phyloP scores from a whole-genome alignment of 1,284 basidiomycete genomes.

The Neotropicomus parvogracilis region DNA sequence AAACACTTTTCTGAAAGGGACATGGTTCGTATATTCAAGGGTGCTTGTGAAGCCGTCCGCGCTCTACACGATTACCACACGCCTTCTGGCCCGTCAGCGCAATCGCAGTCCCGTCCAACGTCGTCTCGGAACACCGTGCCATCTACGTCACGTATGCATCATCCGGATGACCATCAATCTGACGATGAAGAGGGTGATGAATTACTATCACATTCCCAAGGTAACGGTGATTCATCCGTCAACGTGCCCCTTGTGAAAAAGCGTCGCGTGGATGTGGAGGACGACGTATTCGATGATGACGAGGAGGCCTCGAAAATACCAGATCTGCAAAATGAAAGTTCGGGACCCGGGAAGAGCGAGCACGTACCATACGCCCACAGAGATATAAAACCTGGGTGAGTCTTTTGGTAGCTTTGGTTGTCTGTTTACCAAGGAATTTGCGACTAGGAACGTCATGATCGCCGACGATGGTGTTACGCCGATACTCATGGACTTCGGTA shows the following conservation, averaged over 20 bases:
- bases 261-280: constrained; percentile 47
- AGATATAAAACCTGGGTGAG: constrained; percentile 94
- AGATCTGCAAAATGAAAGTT: constrained; percentile 31
- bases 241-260: constrained; percentile 51
- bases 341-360: constrained; percentile 44
- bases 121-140: constrained; percentile 13
- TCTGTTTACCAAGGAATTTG: constrained; percentile 7
- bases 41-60: constrained; percentile 88
- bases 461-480: constrained; percentile 82
- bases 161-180: constrained; percentile 25
- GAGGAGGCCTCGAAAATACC: constrained; percentile 52
- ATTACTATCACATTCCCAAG: constrained; percentile 67
- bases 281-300: constrained; percentile 73
- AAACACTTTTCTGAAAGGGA: constrained; percentile 85
- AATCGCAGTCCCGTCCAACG: constrained; percentile 29
- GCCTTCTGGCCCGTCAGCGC: constrained; percentile 37
- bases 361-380: constrained; percentile 92
- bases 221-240: constrained; percentile 47
- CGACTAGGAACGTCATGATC: constrained; percentile 88
- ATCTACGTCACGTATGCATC: constrained; percentile 27
- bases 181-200: constrained; percentile 50
- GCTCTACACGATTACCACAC: constrained; percentile 89
- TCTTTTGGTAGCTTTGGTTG: neutral
- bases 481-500: constrained; percentile 98
- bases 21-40: constrained; percentile 87